These are phyloP conservation scores for Paraphaeosphaeria minitans DNA, from an alignment of 2,329 filamentous ascomycete species.

Conservation along the genomic window DNA sequence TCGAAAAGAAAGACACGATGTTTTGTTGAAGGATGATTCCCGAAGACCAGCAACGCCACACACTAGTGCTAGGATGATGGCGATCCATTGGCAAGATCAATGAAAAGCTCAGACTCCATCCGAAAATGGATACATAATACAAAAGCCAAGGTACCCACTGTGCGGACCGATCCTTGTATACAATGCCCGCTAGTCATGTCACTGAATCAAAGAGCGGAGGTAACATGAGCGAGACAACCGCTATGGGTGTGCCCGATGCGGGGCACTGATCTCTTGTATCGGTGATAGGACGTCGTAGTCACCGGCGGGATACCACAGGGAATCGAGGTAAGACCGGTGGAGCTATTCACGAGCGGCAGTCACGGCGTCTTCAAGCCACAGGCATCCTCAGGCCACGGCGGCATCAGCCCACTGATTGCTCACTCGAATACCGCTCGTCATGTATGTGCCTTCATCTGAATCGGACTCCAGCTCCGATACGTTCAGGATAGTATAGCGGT, in stretches of 20 bases:
- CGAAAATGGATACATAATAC: slow-evolving; percentile 2
- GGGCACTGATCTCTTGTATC: not conserved
- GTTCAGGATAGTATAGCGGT: slow-evolving; percentile 39
- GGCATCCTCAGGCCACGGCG: slow-evolving; percentile 21
- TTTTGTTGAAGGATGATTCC: not conserved
- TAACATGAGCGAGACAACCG: not conserved
- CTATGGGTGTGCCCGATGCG: not conserved
- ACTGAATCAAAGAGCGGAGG: not conserved
- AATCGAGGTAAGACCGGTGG: not conserved
- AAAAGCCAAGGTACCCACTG: not conserved
- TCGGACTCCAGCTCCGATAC: slow-evolving; percentile 33
- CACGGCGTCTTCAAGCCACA: not conserved
- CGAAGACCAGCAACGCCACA: not conserved
- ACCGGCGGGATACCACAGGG: not conserved
- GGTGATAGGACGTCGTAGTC: not conserved
- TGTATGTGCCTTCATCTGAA: slow-evolving; percentile 31
- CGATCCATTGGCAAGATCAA: not conserved
- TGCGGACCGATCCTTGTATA: not conserved
- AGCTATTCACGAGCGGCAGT: not conserved
- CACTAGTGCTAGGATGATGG: not conserved
- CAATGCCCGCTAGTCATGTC: not conserved
- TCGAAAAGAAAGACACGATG: not conserved
- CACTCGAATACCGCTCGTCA: slow-evolving; percentile 26
- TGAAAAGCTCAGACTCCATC: not conserved
- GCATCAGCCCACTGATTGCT: slow-evolving; percentile 28